Evolutionary conservation across 345 rosid genomes (phyloP).

Genomic region (Punica granatum): DNA sequence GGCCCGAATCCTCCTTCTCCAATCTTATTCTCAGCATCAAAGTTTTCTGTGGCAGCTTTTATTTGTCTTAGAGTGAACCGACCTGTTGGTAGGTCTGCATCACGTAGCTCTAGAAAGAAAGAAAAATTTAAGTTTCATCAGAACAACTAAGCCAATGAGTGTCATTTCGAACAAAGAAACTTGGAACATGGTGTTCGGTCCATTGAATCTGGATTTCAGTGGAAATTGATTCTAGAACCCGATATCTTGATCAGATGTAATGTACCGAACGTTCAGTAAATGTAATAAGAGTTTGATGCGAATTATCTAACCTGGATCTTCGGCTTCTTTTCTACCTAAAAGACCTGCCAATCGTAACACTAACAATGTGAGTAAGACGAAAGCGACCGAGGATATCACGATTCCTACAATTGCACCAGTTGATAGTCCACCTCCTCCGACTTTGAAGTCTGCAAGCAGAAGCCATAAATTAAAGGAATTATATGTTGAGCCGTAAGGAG

Average conservation of each 20-base stretch:
- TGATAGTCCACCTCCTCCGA: constrained; percentile 45
- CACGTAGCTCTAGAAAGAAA: constrained; percentile 39
- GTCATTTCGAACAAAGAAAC: no score
- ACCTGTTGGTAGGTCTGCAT: constrained; percentile 62
- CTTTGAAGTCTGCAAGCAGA: constrained; percentile 45
- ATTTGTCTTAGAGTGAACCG: constrained; percentile 63
- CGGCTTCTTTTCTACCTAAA: constrained; percentile 45
- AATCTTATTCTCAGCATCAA: constrained; percentile 62
- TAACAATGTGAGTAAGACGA: constrained; percentile 27
- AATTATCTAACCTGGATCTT: constrained; percentile 42
- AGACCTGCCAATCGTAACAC: constrained; percentile 40
- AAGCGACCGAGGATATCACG: constrained; percentile 40
- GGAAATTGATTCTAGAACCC: no score
- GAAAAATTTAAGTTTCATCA: neutral
- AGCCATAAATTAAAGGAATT: neutral
- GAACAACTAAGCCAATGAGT: no score
- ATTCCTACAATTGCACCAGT: constrained; percentile 66
- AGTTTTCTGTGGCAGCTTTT: constrained; percentile 60
- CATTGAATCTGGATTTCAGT: no score
- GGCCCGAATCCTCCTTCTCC: constrained; percentile 96
- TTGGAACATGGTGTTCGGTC: neutral
- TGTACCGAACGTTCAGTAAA: neutral
- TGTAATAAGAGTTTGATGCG: neutral
- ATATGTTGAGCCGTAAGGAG: neutral
- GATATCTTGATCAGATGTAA: neutral